These are phyloP conservation scores for Colletotrichum liaoningense DNA, from an alignment of 2,329 filamentous ascomycete genomes.

Conservation along the genomic window DNA sequence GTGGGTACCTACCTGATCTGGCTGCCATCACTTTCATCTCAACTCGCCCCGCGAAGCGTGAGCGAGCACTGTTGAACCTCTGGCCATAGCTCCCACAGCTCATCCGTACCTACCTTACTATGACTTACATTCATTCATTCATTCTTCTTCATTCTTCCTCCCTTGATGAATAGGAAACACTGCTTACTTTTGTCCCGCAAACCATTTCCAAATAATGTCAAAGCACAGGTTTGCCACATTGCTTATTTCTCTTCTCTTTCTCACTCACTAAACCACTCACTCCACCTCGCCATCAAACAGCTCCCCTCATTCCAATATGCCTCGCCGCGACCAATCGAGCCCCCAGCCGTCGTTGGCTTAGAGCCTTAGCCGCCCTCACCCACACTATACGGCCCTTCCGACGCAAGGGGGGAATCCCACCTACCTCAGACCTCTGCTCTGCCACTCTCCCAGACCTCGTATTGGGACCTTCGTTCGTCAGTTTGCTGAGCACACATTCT, in stretches of 20 bases:
- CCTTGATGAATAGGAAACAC: background rate
- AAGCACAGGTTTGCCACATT: background rate
- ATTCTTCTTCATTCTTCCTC: background rate
- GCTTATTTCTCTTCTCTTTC: background rate
- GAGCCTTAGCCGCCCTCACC: conserved; percentile 24
- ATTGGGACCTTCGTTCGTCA: conserved; percentile 7
- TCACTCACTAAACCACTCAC: no score
- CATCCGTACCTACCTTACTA: background rate
- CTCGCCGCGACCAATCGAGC: background rate
- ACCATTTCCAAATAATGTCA: background rate
- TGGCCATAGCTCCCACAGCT: background rate
- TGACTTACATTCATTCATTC: background rate
- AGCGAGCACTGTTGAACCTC: background rate
- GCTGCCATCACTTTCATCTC: background rate
- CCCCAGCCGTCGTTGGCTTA: conserved; percentile 1
- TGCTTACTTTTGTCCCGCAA: background rate
- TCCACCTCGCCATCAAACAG: background rate
- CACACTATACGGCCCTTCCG: conserved; percentile 4
- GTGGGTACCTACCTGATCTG: background rate
- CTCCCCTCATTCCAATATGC: conserved; percentile 8
- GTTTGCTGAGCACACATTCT: background rate
- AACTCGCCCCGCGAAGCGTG: background rate
- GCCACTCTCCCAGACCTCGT: conserved; percentile 10
- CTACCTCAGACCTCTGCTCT: background rate
- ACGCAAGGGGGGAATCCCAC: conserved; percentile 9